Base-by-base conservation (phyloP, 768 basidiomycete genomes). In the Thelephora ganbajun region DNA sequence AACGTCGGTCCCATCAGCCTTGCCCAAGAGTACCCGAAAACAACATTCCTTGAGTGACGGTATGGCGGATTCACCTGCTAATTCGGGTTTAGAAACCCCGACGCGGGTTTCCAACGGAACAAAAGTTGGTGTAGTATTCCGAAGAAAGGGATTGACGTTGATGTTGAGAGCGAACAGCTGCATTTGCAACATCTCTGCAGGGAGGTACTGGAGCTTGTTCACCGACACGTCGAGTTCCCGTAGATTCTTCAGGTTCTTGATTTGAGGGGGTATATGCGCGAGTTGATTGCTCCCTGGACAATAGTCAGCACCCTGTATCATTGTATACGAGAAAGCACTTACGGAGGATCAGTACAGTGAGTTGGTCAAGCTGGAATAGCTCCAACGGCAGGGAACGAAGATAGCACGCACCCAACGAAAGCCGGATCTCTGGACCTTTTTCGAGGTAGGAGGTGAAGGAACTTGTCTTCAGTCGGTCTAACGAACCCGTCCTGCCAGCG, bases 301-400 rank as follows among this genome's bases (percentile, higher is more conserved):
- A 19, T 13, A 26, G 18, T 11, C 0, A 35, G 44, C 33, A 42
- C 2, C 16, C 11, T 51, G 13, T 44, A 23, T 33, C 35, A 13
- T 36, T 34, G 22, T 22, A 48, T 33, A 26, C 22, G 7, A 2
- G 13, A 45, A 13, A 14, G 9, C 12, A 72, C 81, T 44, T 56
- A 86, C 84, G 70, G 33, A 87, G 59, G 46, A 72, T 76, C 0
- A 88, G 66, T 2, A 83, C 69, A 1, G 77, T 79, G 37, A 86
- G 58, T 44, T 74, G 71, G 2, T 71, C 60, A 35, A 86, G 58
- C 2, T 58, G 59, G 56, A 83, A 81, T 3, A 88, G 59, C 50
- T 78, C 72, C 1, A 57, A 54, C 3, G 84, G 84, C 3, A 88
- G 59, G 9, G 53, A 59, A 0, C 65, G 60, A 26, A 88, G 79